These are phyloP conservation scores for Candida ulmi DNA, from an alignment of 805 yeast genomes.

Conservation along the genomic window DNA sequence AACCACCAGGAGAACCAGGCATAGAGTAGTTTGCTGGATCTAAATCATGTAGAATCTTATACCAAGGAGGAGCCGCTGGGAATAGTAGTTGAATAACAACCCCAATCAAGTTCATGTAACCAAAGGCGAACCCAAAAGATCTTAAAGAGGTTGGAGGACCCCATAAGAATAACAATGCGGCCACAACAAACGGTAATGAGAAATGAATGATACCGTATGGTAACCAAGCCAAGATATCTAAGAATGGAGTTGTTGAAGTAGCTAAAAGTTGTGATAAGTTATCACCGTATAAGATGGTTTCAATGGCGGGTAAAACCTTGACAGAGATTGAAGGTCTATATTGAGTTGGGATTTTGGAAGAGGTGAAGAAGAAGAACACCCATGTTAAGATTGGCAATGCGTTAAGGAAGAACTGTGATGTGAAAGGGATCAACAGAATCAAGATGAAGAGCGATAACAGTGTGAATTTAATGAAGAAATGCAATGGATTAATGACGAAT, in stretches of 20 bases:
- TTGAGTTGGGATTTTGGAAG: conserved; percentile 63
- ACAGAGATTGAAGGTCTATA: conserved; percentile 89
- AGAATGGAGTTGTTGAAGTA: conserved; percentile 52
- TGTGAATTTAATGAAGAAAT: conserved; percentile 32
- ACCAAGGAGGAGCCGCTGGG: conserved; percentile 99
- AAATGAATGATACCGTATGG: conserved; percentile 93
- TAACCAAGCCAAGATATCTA: conserved; percentile 89
- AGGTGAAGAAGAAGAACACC: conserved; percentile 76
- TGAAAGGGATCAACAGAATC: conserved; percentile 60
- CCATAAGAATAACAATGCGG: conserved; percentile 71
- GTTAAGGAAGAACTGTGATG: conserved; percentile 78
- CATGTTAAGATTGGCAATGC: conserved; percentile 83
- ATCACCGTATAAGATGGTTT: conserved; percentile 88
- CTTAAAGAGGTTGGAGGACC: conserved; percentile 88
- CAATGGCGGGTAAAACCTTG: conserved; percentile 84
- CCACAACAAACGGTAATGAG: conserved; percentile 84
- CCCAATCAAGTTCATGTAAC: conserved; percentile 87
- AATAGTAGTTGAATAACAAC: conserved; percentile 76
- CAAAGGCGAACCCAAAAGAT: conserved; percentile 87
- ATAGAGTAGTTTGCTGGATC: conserved; percentile 87
- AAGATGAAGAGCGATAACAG: conserved; percentile 34
- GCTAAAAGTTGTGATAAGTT: conserved; percentile 82
- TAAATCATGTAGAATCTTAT: conserved; percentile 75
- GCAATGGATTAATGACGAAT: conserved; percentile 51
- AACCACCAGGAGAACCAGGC: conserved; percentile 95